These are phyloP conservation scores for Myriosclerotinia scirpicola DNA, from an alignment of 2,329 filamentous ascomycete genomes.

Conservation along the genomic window DNA sequence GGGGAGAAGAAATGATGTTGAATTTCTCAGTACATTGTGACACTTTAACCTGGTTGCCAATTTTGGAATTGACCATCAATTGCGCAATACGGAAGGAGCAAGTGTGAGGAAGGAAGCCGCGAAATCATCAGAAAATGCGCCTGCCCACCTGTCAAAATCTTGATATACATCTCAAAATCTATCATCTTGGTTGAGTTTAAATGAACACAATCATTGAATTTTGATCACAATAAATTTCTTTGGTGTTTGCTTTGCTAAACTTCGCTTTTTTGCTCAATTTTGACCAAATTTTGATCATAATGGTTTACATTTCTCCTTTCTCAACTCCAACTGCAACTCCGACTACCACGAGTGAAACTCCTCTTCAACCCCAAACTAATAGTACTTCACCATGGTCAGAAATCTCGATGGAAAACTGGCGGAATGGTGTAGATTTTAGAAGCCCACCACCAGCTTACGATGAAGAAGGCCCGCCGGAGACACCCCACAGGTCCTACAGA, in stretches of 20 bases:
- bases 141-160: not conserved
- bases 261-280: conserved; percentile 19
- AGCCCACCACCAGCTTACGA: conserved; percentile 19
- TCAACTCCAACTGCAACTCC: conserved; percentile 22
- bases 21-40: not conserved
- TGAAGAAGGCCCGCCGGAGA: not conserved
- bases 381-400: conserved; percentile 31
- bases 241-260: conserved; percentile 17
- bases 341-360: conserved; percentile 21
- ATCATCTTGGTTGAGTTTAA: not conserved
- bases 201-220: not conserved
- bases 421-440: conserved; percentile 22
- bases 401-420: conserved; percentile 29
- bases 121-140: not conserved
- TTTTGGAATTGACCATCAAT: not conserved
- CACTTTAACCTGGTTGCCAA: not conserved
- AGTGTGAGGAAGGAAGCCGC: not conserved
- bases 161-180: not conserved
- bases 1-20: not conserved
- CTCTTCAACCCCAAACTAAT: conserved; percentile 21
- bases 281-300: conserved; percentile 21
- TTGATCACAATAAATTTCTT: conserved; percentile 6
- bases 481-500: not conserved
- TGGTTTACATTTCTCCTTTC: conserved; percentile 26
- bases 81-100: not conserved